These are phyloP conservation scores for Tillandsia leiboldiana DNA, from an alignment of 176 grass and related monocot species.

Conservation along the genomic window DNA sequence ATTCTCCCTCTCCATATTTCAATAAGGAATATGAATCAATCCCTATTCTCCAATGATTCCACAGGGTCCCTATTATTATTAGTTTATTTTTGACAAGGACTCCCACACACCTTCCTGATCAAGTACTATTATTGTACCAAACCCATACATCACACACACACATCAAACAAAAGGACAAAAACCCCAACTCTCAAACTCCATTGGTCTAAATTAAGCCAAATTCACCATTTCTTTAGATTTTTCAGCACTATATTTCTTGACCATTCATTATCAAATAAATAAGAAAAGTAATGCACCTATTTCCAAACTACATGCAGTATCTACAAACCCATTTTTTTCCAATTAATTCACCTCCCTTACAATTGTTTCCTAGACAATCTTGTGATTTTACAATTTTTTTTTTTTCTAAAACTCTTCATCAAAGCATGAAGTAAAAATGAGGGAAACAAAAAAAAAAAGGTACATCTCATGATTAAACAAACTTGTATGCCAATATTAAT, in stretches of 20 bases:
- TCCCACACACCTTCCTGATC: background rate
- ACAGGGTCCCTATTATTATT: background rate
- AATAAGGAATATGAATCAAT: slow-evolving; percentile 1
- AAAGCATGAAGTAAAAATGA: no score
- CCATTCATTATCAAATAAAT: slow-evolving; percentile 5
- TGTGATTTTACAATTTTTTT: background rate
- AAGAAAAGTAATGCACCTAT: slow-evolving; percentile 16
- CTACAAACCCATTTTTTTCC: slow-evolving; percentile 6
- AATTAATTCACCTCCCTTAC: background rate
- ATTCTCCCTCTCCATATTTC: background rate
- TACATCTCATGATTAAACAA: no score
- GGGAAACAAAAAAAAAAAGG: no score
- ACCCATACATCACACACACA: background rate
- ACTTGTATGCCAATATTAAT: no score
- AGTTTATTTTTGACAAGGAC: background rate
- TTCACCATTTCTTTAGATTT: background rate
- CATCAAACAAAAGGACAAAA: background rate
- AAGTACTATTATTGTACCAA: background rate
- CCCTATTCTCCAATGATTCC: slow-evolving; percentile 4
- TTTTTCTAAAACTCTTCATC: no score
- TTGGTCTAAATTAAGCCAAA: background rate
- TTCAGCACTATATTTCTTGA: slow-evolving; percentile 19
- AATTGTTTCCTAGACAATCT: slow-evolving; percentile 8
- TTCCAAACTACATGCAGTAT: slow-evolving; percentile 7
- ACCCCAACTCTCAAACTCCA: background rate